Percentiles rank a stretch among this genome's conserved stretches.
These are phyloP conservation scores for Fomitopsis betulina DNA, from an alignment of 1,284 basidiomycete genomes.

Conservation along the genomic window DNA sequence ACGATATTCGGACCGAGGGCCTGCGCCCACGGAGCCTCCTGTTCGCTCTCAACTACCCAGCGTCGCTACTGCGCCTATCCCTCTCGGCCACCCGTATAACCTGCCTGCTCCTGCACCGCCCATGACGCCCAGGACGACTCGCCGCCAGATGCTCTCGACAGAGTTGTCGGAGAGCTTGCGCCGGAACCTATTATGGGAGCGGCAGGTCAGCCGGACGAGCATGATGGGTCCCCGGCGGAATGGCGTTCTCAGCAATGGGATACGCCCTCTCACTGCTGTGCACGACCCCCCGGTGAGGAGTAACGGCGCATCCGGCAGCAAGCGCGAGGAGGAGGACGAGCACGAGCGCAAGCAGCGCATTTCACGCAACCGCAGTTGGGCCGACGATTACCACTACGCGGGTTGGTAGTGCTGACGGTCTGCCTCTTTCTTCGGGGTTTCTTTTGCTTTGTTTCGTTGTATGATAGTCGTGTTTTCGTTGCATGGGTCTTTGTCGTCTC, in stretches of 20 bases:
- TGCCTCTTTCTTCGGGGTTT: neutral
- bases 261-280: constrained; percentile 39
- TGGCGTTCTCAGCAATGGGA: constrained; percentile 28
- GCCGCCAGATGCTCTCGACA: constrained; percentile 78
- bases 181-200: constrained; percentile 82
- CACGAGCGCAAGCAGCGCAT: constrained; percentile 40
- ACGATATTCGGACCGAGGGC: constrained; percentile 24
- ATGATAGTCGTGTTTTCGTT: constrained; percentile 4
- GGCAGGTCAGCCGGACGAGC: constrained; percentile 59
- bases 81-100: constrained; percentile 68
- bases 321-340: constrained; percentile 13
- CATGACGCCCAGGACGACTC: constrained; percentile 81
- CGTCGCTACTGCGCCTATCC: constrained; percentile 44
- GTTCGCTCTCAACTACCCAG: constrained; percentile 20
- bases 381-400: constrained; percentile 59
- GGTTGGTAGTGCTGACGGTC: constrained; percentile 48
- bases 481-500: constrained; percentile 5
- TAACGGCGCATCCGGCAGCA: constrained; percentile 18
- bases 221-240: constrained; percentile 34
- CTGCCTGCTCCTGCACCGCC: constrained; percentile 65
- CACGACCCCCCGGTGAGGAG: constrained; percentile 22
- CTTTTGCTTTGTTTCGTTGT: constrained; percentile 4
- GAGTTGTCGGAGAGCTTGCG: constrained; percentile 85
- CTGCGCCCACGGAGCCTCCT: constrained; percentile 18
- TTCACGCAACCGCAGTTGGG: constrained; percentile 64